Evolutionary conservation across 306 rosid genomes (phyloP), one percentile per base, ranked within the genome.

Genomic region (Prunus dulcis): DNA sequence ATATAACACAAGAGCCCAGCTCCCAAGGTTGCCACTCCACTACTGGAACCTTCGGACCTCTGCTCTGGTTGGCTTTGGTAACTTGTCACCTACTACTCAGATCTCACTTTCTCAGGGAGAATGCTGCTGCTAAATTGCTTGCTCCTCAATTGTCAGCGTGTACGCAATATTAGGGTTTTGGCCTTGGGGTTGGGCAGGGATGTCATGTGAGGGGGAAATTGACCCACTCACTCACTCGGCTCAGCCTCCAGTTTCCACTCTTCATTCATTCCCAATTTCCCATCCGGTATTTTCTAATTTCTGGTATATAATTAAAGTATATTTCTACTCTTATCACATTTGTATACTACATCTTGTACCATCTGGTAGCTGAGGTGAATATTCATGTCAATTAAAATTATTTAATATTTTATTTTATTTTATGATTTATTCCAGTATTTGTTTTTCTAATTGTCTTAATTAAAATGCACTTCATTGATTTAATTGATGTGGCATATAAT

Each of bases 141-240:
- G 67, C 67, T 63, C 11, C 38, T 61, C 65, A 15, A 27, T 61
- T 27, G 65, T 15, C 3, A 5, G 53, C 53, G 53, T 49, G 17
- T 49, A 49, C 53, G 66, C 52, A 22, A 46, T 30, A 57, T 45
- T 73, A 73, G 77, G 77, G 77, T 73, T 73, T 73, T 45, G 46
- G 77, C 65, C 65, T 27, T 61, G 65, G 28, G 43, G 43, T 38
- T 38, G 43, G 43, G 43, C 43, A 38, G 43, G 28, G 34, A 61
- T 25, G 19, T 27, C 65, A 57, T 72, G 67, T 41, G 76, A 72
- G 76, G 66, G 76, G 67, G 76, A 72, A 41, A 72, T 72, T 57
- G 76, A 57, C 66, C 76, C 76, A 72, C 66, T 38, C 43, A 38
- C 43, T 6, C 43, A 12, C 58, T 43, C 27, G 17, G 27, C 19